These are phyloP conservation scores for Yarrowia bubula DNA, from an alignment of 805 yeast genomes.

Conservation along the genomic window DNA sequence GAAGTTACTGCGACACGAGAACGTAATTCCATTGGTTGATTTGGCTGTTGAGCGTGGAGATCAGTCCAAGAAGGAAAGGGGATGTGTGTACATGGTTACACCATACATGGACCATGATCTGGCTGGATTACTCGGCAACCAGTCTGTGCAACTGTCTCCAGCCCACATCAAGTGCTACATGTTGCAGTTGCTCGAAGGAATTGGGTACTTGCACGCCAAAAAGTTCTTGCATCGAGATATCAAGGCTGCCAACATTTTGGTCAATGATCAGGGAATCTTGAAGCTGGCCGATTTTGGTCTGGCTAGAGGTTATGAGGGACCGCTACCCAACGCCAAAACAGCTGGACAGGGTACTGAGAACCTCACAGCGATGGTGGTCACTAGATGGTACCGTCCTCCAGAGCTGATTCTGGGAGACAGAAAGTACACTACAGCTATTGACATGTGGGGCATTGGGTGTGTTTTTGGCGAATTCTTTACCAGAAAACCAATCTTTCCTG, in stretches of 20 bases:
- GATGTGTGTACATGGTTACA: slow-evolving; percentile 74
- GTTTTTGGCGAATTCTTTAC: slow-evolving; percentile 88
- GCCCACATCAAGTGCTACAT: slow-evolving; percentile 80
- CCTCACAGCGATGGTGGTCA: slow-evolving; percentile 76
- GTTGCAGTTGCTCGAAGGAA: slow-evolving; percentile 73
- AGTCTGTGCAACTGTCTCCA: slow-evolving; percentile 50
- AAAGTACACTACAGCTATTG: slow-evolving; percentile 88
- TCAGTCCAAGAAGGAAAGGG: slow-evolving; percentile 35
- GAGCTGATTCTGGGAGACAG: slow-evolving; percentile 85
- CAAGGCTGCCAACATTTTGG: slow-evolving; percentile 90
- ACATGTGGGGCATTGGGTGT: slow-evolving; percentile 97
- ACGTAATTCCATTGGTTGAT: slow-evolving; percentile 74
- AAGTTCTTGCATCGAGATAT: slow-evolving; percentile 81
- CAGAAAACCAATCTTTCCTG: slow-evolving; percentile 79
- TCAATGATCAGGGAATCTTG: slow-evolving; percentile 70
- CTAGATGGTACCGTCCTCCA: slow-evolving; percentile 97
- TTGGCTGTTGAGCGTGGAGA: slow-evolving; percentile 58
- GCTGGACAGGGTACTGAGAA: slow-evolving; percentile 44
- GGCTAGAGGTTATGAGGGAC: slow-evolving; percentile 71
- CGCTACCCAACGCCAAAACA: slow-evolving; percentile 51
- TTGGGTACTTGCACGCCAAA: slow-evolving; percentile 70
- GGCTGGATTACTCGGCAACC: slow-evolving; percentile 84
- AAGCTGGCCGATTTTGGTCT: slow-evolving; percentile 96
- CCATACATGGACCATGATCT: slow-evolving; percentile 93
- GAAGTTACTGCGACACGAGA: slow-evolving; percentile 64